phyloP scores from a whole-genome alignment of 148 eudicot species.

The Beta vulgaris region DNA sequence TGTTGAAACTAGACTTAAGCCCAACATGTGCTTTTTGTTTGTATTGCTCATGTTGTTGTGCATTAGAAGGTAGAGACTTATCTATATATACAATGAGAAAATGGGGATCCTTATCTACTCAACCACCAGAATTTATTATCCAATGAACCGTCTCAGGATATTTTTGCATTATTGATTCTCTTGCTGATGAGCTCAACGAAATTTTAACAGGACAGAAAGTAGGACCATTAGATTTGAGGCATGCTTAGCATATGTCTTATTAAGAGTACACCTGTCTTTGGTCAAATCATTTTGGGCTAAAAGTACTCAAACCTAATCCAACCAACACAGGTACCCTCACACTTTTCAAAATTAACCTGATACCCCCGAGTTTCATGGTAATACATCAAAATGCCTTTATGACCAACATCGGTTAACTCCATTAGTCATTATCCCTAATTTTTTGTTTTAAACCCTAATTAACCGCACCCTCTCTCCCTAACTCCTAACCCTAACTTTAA shows the following conservation, averaged over 20 bases:
- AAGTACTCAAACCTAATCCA: too few species aligned
- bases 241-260: not conserved
- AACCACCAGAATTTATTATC: not conserved
- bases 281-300: too few species aligned
- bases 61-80: not conserved
- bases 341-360: too few species aligned
- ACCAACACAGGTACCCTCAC: too few species aligned
- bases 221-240: not conserved
- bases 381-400: too few species aligned
- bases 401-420: too few species aligned
- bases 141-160: not conserved
- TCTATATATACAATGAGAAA: not conserved
- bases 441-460: too few species aligned
- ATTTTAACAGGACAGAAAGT: not conserved
- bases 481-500: too few species aligned
- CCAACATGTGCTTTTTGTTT: not conserved
- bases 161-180: not conserved
- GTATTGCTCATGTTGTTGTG: not conserved
- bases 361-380: too few species aligned
- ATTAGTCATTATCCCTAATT: too few species aligned
- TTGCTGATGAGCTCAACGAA: not conserved
- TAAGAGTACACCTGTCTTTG: too few species aligned
- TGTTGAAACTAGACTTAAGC: not conserved
- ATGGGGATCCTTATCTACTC: not conserved
- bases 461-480: too few species aligned